Conservation (phyloP, 179 eudicot genomes). For the Beta macrorhiza region DNA sequence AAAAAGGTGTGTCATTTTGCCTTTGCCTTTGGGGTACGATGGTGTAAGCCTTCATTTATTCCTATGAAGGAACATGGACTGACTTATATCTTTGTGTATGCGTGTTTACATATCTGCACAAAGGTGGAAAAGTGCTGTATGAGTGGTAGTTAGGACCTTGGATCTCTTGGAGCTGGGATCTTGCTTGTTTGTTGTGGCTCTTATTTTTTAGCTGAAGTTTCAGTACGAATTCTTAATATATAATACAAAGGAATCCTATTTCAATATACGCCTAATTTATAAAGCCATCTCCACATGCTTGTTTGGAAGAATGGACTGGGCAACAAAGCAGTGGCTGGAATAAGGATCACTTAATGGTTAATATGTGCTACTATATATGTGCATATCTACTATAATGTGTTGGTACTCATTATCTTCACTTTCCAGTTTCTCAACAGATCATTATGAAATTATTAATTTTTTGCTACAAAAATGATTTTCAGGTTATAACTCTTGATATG, state of each 20-base stretch:
- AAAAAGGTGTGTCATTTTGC: neutral
- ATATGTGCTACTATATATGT: neutral
- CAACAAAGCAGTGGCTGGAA: neutral
- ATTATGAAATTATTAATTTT: neutral
- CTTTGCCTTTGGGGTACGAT: neutral
- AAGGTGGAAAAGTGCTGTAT: neutral
- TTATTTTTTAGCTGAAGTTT: no score
- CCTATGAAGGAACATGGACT: neutral
- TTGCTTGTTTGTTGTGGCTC: neutral
- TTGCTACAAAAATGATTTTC: slow-evolving; percentile 3
- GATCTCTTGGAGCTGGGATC: neutral
- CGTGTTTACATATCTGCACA: neutral
- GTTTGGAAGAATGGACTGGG: neutral
- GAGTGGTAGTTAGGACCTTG: neutral
- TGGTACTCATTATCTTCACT: neutral
- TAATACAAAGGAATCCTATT: neutral
- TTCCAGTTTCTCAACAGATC: neutral
- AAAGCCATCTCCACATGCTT: neutral
- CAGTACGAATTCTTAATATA: neutral
- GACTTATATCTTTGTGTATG: neutral
- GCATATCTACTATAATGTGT: neutral
- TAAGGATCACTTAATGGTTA: neutral
- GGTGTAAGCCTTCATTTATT: neutral
- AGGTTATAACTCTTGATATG: slow-evolving; percentile 95
- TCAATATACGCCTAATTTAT: neutral